Conservation (phyloP, 306 rosid genomes). For the Sindora glabra region DNA sequence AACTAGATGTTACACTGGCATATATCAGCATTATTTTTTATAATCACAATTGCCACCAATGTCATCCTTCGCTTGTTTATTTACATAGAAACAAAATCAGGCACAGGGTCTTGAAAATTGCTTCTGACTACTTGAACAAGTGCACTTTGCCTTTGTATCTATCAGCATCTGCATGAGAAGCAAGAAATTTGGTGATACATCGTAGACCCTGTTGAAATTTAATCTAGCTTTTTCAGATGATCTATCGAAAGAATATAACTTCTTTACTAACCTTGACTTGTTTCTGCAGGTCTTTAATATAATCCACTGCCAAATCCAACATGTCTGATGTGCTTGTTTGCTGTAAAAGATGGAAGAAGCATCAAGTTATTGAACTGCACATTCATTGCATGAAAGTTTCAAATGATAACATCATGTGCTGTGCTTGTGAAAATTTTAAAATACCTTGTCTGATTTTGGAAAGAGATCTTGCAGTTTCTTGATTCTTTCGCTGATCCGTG, state of each 20-base stretch:
- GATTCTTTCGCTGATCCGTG: constrained; percentile 76
- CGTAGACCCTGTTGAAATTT: not conserved
- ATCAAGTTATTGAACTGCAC: not conserved
- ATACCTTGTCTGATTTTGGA: constrained; percentile 84
- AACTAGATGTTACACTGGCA: constrained; percentile 6
- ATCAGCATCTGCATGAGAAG: constrained; percentile 51
- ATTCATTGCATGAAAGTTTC: constrained; percentile 2
- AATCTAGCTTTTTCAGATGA: too few relatives aligned
- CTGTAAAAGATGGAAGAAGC: constrained; percentile 35
- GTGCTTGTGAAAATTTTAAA: not conserved
- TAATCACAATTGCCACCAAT: constrained; percentile 10
- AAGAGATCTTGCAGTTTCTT: constrained; percentile 69
- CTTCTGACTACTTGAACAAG: constrained; percentile 45
- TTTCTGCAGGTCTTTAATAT: constrained; percentile 70
- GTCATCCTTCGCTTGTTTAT: constrained; percentile 19
- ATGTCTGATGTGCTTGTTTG: constrained; percentile 83
- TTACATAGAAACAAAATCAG: constrained; percentile 24
- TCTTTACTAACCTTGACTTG: constrained; percentile 60
- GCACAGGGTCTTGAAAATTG: constrained; percentile 18
- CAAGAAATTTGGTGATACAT: constrained; percentile 7
- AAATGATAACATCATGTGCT: not conserved
- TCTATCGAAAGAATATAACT: not conserved
- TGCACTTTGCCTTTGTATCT: constrained; percentile 56
- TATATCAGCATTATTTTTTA: constrained; percentile 14
- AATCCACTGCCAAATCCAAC: constrained; percentile 68